Evolutionary conservation across 768 basidiomycete species (phyloP), one percentile per base, ranked within the genome.

Genomic region (Phylloporus rhodoxanthus): DNA sequence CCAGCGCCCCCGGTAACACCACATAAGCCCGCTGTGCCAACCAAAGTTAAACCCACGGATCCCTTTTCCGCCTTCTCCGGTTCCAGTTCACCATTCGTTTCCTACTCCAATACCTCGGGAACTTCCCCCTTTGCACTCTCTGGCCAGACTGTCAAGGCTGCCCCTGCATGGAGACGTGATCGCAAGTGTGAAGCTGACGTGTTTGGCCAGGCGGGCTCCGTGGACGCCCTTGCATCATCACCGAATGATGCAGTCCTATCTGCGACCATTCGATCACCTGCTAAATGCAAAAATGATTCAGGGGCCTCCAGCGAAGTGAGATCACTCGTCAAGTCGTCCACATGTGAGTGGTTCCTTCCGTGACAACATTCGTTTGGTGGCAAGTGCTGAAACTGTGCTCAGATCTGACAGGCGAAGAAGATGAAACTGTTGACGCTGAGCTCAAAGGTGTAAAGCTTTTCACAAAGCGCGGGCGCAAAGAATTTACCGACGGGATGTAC

Each of bases 391-490:
- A 19, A 6, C 15, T 15, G 11, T 8, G 14, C 29, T 37, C 28
- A 68, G 65, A 32, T 57, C 21, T 74, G 29, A 86, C 83, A 2
- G 84, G 84, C 9, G 84, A 87, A 57, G 84, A 87, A 60, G 73
- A 77, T 41, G 84, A 87, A 63, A 69, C 72, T 9, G 70, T 79
- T 8, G 64, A 71, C 53, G 61, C 76, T 41, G 83, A 84, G 54
- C 69, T 83, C 51, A 83, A 79, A 54, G 78, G 80, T 36, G 76
- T 76, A 33, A 83, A 79, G 57, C 70, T 85, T 19, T 85, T 76
- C 19, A 47, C 53, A 21, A 67, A 67, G 58, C 67, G 67, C 38
- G 65, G 65, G 47, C 48, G 50, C 26, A 74, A 74, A 50, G 73
- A 78, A 17, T 86, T 83, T 59, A 72, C 75, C 20, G 76, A 78